Percentiles rank a stretch among this genome's conserved stretches.
These are phyloP conservation scores for Lasiodiplodia hormozganensis DNA, from an alignment of 2,329 filamentous ascomycete species.

Conservation along the genomic window DNA sequence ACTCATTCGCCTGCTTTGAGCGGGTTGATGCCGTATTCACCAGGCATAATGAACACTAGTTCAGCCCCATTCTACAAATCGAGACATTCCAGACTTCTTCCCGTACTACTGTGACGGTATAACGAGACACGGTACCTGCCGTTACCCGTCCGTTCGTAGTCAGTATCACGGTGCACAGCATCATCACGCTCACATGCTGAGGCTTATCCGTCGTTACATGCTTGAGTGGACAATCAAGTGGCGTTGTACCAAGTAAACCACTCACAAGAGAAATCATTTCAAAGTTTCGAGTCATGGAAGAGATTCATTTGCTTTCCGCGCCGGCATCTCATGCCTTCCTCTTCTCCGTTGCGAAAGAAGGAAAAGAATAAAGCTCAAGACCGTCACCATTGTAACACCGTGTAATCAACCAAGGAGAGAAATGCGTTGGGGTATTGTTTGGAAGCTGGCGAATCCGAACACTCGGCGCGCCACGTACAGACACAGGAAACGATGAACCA, in stretches of 20 bases:
- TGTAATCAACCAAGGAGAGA: conserved; percentile 14
- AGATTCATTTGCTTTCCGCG: neutral
- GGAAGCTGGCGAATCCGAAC: neutral
- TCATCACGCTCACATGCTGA: neutral
- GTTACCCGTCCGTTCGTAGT: too few species aligned
- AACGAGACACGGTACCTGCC: neutral
- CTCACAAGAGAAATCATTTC: neutral
- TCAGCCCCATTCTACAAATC: too few species aligned
- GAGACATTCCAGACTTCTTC: too few species aligned
- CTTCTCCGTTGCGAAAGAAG: neutral
- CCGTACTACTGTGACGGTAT: too few species aligned
- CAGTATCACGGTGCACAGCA: neutral
- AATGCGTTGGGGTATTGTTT: conserved; percentile 24
- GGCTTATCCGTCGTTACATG: too few species aligned
- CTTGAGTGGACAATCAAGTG: too few species aligned
- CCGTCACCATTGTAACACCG: conserved; percentile 20
- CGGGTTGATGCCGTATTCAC: too few species aligned
- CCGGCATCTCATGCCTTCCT: conserved; percentile 13
- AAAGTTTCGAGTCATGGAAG: neutral
- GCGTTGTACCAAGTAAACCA: neutral
- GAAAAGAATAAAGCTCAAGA: neutral
- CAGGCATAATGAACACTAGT: too few species aligned
- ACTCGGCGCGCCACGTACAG: neutral
- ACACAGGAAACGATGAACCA: neutral
- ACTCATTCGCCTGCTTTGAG: too few species aligned